Evolutionary conservation across 495 filamentous ascomycete species (phyloP), one percentile per base, ranked within the genome.

Genomic region (Alectoria sarmentosa): DNA sequence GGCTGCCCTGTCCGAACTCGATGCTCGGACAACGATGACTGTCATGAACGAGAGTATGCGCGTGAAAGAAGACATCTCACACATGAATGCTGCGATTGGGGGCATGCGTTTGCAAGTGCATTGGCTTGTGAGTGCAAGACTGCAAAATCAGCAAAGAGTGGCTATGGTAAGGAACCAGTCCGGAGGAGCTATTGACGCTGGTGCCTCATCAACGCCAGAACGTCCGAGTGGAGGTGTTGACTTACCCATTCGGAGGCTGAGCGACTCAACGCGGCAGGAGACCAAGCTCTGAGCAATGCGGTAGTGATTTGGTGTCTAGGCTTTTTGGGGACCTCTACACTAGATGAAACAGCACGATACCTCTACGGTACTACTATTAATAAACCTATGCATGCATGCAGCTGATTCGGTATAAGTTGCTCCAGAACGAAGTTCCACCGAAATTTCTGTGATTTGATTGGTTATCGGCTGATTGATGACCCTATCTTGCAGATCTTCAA

Each of bases 21-120:
- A 90, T 65, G 83, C 82, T 15, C 81, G 84, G 30, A 82, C 84
- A 36, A 86, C 79, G 70, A 86, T 89, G 85, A 79, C 86, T 62
- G 77, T 86, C 59, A 81, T 90, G 77, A 89, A 86, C 70, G 87
- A 89, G 72, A 84, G 77, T 46, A 76, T 89, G 37, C 82, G 85
- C 10, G 78, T 81, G 57, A 85, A 88, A 63, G 87, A 90, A 67
- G 86, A 90, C 64, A 80, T 88, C 74, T 80, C 84, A 2, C 84
- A 86, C 62, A 83, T 83, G 1, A 86, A 85, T 62, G 85, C 87
- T 9, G 86, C 84, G 21, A 78, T 90, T 55, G 80, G 78, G 66
- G 79, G 78, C 34, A 79, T 89, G 46, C 79, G 85, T 42, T 82
- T 86, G 79, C 87, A 90, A 67, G 75, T 90, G 19, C 85, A 88